Evolutionary conservation across 805 yeast species (phyloP), one percentile per base, ranked within the genome.

Genomic region (Saturnispora besseyi): DNA sequence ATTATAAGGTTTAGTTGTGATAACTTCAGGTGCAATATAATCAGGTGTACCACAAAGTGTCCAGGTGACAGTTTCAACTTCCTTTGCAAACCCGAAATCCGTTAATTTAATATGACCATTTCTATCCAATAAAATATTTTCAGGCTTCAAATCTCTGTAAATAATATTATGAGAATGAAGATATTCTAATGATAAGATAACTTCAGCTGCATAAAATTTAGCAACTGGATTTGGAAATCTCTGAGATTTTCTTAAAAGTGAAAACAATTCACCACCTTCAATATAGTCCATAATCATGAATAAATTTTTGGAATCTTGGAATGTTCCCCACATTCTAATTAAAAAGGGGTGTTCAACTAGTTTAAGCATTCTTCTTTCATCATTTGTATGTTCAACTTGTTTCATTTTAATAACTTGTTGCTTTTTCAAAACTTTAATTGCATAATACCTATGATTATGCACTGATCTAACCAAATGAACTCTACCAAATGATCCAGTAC

Each of bases 271-370:
- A 26, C 83, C 83, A 24, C 83, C 83, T 62, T 78, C 83, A 57
- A 78, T 77, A 62, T 77, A 78, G 59, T 78, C 83, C 83, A 78
- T 78, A 34, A 78, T 76, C 82, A 78, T 77, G 54, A 78, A 78
- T 50, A 78, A 63, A 55, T 76, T 76, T 55, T 70, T 71, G 36
- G 77, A 68, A 57, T 78, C 83, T 60, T 78, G 82, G 58, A 74
- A 78, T 5, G 82, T 78, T n/a, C 83, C 83, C 83, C 83, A 78
- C 82, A 78, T 77, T 50, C 82, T 61, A 53, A 77, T 78, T 55
- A 78, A 67, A 54, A 78, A 78, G 6, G 83, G 83, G 57, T 78
- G 83, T 55, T 78, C 79, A 11, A 78, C 78, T 49, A 77, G 66
- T 53, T 74, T 76, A 37, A 78, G 65, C 78, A 78, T 78, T 55